Conservation (phyloP, 2,329 filamentous ascomycete genomes). For the Cryoendolithus antarcticus region DNA sequence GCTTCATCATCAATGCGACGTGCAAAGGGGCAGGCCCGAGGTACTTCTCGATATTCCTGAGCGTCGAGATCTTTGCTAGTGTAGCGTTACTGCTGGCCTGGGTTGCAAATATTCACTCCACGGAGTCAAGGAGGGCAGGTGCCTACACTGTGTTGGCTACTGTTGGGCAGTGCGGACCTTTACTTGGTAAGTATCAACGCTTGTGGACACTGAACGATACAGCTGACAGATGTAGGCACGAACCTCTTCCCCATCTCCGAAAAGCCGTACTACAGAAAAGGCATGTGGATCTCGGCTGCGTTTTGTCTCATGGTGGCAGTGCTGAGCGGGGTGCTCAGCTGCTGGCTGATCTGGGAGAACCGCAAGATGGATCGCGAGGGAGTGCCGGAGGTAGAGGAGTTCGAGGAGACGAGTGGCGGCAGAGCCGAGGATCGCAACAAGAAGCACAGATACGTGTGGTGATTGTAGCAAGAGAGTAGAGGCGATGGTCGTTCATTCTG, state of each 20-base stretch:
- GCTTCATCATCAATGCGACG: conserved; percentile 30
- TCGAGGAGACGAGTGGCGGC: conserved; percentile 11
- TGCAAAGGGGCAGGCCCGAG: conserved; percentile 21
- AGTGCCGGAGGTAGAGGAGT: conserved; percentile 14
- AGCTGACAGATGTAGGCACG: conserved; percentile 33
- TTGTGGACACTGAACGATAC: neutral
- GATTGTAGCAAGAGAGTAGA: conserved; percentile 1
- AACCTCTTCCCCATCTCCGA: conserved; percentile 46
- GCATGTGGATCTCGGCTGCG: conserved; percentile 47
- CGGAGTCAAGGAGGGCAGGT: conserved; percentile 26
- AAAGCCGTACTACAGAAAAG: conserved; percentile 38
- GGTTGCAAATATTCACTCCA: conserved; percentile 27
- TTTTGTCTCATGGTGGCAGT: conserved; percentile 50
- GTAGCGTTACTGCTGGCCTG: conserved; percentile 26
- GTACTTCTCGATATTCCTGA: conserved; percentile 28
- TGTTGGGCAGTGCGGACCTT: conserved; percentile 21
- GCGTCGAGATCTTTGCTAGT: conserved; percentile 27
- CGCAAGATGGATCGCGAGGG: conserved; percentile 40
- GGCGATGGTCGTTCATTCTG: neutral
- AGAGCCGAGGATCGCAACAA: conserved; percentile 3
- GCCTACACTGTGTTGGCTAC: conserved; percentile 27
- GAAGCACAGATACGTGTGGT: conserved; percentile 13
- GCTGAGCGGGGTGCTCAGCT: conserved; percentile 41
- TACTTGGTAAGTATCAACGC: conserved; percentile 1
- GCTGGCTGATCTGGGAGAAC: conserved; percentile 48